Evolutionary conservation across 768 basidiomycete genomes (phyloP), one percentile per base, ranked within the genome.

Genomic region (Russula brevipes): DNA sequence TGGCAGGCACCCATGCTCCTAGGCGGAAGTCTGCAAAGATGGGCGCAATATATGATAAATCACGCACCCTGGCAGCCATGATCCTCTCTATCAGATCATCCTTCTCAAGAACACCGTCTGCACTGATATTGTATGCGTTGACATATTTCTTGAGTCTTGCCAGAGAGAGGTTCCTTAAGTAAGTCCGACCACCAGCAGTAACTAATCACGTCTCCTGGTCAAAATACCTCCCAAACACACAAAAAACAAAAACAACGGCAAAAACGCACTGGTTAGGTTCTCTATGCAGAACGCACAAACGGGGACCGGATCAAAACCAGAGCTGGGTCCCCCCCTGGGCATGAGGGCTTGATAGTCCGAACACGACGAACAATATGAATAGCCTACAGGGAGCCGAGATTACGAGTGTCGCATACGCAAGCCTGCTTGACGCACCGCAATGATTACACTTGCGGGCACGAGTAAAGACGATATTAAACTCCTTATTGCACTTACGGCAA

Each of bases 221-320:
- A 67, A 54, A 54, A 5, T 24, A 24, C 24, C 24, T 24, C 24
- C 24, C 24, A 24, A 24, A 24, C 24, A 42, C 39, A 44, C 36
- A 10, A 49, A 38, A 58, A 49, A 33, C 31, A 54, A 61, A 16
- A 19, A 5, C 1, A n/a, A 49, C 16, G 56, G 54, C n/a, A 24
- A 17, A 61, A 5, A 69, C 72, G 47, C 67, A 91, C 90, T 81
- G 36, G 73, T 83, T 45, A 92, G 73, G 67, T 80, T 77, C 58
- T 91, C 88, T 56, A 89, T 84, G 72, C 90, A 92, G 71, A 77
- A 89, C 1, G 77, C 85, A 69, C 90, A 92, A 39, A 92, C 90
- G 33, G 78, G 74, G 65, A 82, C 80, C 8, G 76, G 69, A 69
- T 88, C 87, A 71, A 91, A 86, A 4, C 89, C 89, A 12, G 77